Evolutionary conservation across 2,329 filamentous ascomycete species (phyloP).

Genomic region (Neofusicoccum laricinum): DNA sequence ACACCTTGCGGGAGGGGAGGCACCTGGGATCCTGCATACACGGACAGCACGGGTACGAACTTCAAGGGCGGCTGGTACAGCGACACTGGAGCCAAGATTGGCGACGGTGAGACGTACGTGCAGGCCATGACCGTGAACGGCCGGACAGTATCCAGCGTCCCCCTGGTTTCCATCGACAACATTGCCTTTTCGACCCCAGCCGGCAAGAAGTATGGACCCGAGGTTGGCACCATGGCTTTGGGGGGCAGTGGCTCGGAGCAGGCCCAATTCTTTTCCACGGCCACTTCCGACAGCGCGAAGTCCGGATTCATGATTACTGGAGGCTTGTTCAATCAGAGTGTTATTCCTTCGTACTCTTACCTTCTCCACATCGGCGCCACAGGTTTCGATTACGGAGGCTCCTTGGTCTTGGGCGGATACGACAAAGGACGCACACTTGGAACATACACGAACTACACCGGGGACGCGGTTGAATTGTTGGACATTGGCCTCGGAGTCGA

Average conservation of each 20-base stretch:
- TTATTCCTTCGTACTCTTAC: slow-evolving; percentile 29
- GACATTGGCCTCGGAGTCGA: slow-evolving; percentile 44
- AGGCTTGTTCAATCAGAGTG: slow-evolving; percentile 17
- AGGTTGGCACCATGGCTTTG: slow-evolving; percentile 9
- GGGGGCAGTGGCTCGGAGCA: slow-evolving; percentile 1
- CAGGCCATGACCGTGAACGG: background rate
- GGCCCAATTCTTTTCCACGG: background rate
- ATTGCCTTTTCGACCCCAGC: slow-evolving; percentile 9
- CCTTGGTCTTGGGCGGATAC: slow-evolving; percentile 35
- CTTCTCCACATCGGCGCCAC: slow-evolving; percentile 35
- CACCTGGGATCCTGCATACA: slow-evolving; percentile 18
- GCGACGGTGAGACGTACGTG: background rate
- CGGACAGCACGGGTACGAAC: background rate
- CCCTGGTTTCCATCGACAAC: background rate
- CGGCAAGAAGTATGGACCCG: slow-evolving; percentile 9
- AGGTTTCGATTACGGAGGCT: slow-evolving; percentile 25
- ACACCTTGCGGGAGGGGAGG: slow-evolving; percentile 19
- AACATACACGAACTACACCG: slow-evolving; percentile 23
- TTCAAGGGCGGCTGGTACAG: background rate
- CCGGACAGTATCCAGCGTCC: background rate
- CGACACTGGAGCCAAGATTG: background rate
- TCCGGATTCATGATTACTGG: slow-evolving; percentile 9
- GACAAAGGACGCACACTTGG: slow-evolving; percentile 32
- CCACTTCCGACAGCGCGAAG: background rate
- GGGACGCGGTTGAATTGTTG: slow-evolving; percentile 26